Evolutionary conservation across 345 rosid species (phyloP).

Genomic region (Populus nigra): DNA sequence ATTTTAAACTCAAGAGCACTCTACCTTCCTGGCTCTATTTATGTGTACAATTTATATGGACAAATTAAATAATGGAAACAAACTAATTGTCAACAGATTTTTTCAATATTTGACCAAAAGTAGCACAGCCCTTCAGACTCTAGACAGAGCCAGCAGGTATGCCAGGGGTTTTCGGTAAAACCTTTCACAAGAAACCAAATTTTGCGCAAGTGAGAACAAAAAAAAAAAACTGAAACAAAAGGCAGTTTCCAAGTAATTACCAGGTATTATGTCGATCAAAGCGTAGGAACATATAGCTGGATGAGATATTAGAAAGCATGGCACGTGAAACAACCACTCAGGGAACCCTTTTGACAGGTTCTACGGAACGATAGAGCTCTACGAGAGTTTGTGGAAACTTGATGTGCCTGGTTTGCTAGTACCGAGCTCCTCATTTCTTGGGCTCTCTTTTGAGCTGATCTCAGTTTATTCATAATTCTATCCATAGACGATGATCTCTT

Average conservation of each 20-base stretch:
- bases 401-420: constrained; percentile 47
- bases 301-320: constrained; percentile 53
- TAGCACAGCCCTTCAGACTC: not conserved
- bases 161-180: not conserved
- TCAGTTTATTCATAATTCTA: constrained; percentile 85
- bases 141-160: not conserved
- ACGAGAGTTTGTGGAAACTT: constrained; percentile 42
- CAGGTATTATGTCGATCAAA: constrained; percentile 15
- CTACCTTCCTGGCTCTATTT: not conserved
- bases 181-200: not conserved
- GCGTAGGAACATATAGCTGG: constrained; percentile 8
- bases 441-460: constrained; percentile 90
- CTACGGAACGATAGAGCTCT: constrained; percentile 44
- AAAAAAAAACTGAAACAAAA: not conserved
- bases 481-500: constrained; percentile 90
- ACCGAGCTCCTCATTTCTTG: constrained; percentile 82
- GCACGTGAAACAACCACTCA: constrained; percentile 90
- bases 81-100: not conserved
- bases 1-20: not conserved
- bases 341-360: constrained; percentile 59
- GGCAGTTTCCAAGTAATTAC: constrained; percentile 25
- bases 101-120: not conserved
- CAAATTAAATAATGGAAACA: no score
- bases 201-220: not conserved
- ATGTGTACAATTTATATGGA: not conserved